Percentiles rank a stretch among this genome's conserved stretches.
Evolutionary conservation across 768 basidiomycete species (phyloP).

Genomic region (Boletus speciosus): DNA sequence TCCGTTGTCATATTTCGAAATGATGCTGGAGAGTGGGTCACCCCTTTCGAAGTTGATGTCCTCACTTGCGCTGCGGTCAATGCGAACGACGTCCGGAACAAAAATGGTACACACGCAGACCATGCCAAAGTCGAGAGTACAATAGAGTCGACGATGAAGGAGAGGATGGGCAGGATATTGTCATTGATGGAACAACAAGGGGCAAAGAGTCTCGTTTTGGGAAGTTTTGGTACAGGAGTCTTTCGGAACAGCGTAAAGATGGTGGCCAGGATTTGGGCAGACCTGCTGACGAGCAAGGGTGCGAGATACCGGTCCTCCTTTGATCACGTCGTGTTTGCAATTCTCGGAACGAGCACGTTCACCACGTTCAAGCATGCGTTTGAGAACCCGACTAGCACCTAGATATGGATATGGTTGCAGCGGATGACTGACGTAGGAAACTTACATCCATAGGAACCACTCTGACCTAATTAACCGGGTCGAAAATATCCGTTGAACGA

Average conservation of each 20-base stretch:
- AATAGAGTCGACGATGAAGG: constrained; percentile 59
- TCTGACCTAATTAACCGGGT: background rate
- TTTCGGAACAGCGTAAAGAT: constrained; percentile 61
- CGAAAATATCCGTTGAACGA: too few relatives aligned
- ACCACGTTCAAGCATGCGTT: constrained; percentile 39
- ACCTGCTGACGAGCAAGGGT: constrained; percentile 46
- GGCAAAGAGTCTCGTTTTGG: constrained; percentile 58
- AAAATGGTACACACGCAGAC: constrained; percentile 7
- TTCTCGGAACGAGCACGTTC: constrained; percentile 51
- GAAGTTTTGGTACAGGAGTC: constrained; percentile 77
- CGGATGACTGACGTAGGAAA: background rate
- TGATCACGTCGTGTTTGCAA: constrained; percentile 63
- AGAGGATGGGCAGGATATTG: constrained; percentile 67
- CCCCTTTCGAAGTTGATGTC: constrained; percentile 60
- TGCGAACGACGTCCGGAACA: constrained; percentile 47
- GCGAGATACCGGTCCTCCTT: constrained; percentile 60
- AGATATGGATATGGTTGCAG: background rate
- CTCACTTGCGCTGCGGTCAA: constrained; percentile 76
- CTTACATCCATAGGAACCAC: background rate
- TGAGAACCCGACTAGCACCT: constrained; percentile 7
- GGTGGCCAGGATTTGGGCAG: constrained; percentile 63
- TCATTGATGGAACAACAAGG: constrained; percentile 62
- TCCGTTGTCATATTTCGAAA: constrained; percentile 58
- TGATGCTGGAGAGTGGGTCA: constrained; percentile 54
- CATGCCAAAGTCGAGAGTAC: constrained; percentile 24